These are phyloP conservation scores for Pseudoperonospora humuli DNA, from an alignment of 352 stramenopile genomes.

Conservation along the genomic window DNA sequence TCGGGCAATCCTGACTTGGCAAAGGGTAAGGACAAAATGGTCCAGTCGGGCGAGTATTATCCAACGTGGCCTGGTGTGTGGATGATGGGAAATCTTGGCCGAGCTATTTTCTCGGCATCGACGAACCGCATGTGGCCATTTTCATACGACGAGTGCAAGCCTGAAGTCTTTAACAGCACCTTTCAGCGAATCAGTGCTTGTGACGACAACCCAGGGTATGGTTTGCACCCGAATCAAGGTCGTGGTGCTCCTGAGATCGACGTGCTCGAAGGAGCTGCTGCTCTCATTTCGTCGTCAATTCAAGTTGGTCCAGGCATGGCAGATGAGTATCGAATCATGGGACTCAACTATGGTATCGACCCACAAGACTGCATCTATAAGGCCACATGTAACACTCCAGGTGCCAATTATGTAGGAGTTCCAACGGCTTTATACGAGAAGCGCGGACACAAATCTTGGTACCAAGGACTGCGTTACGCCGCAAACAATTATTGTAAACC, in stretches of 20 bases:
- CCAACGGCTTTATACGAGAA: slow-evolving; percentile 28
- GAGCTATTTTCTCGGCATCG: slow-evolving; percentile 85
- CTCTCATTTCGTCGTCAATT: slow-evolving; percentile 70
- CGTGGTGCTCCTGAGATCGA: slow-evolving; percentile 90
- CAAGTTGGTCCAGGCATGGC: slow-evolving; percentile 67
- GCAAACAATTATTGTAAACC: slow-evolving; percentile 38
- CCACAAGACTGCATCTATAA: slow-evolving; percentile 31
- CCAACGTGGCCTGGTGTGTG: slow-evolving; percentile 88
- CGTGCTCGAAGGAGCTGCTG: slow-evolving; percentile 71
- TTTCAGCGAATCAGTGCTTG: slow-evolving; percentile 69
- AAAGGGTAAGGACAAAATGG: slow-evolving; percentile 13
- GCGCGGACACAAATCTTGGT: slow-evolving; percentile 47
- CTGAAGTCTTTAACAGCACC: slow-evolving; percentile 17
- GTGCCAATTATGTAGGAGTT: slow-evolving; percentile 37
- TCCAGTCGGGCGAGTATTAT: slow-evolving; percentile 30
- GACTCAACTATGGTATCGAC: slow-evolving; percentile 18
- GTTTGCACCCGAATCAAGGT: slow-evolving; percentile 75
- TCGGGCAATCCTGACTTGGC: slow-evolving; percentile 38
- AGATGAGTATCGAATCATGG: slow-evolving; percentile 37
- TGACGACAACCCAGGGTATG: slow-evolving; percentile 85
- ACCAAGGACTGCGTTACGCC: slow-evolving; percentile 45
- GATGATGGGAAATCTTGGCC: slow-evolving; percentile 89
- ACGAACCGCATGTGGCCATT: slow-evolving; percentile 92
- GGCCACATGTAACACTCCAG: slow-evolving; percentile 32
- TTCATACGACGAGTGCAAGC: slow-evolving; percentile 85